Base-by-base conservation (phyloP, 2,329 filamentous ascomycete species). In the Aspergillus ochraceus region DNA sequence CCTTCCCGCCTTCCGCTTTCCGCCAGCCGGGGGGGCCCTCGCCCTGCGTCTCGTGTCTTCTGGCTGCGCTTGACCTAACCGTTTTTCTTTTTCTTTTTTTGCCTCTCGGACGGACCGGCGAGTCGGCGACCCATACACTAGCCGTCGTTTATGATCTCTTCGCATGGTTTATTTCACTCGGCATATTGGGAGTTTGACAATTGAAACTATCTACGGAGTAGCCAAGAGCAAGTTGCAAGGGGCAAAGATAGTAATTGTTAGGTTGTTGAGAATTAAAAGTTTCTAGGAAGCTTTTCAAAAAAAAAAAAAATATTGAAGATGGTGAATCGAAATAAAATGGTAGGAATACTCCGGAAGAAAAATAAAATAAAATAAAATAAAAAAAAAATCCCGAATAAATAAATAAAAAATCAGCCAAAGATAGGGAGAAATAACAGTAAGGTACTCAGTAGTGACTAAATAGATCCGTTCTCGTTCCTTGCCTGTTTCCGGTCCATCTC, bases 1-100 rank as follows among this genome's bases (percentile, higher is more conserved):
- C 62, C 59, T 65, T 67, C 62, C 65, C 65, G 62, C 62, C 59
- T 63, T 65, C 62, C 64, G 60, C 61, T 62, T 65, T 64, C 65
- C 65, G 59, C 58, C 59, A 62, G 59, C 62, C 64, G 59, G 26
- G 26, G 26, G 60, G 64, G 49, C 30, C 55, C 63, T 60, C 52
- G 52, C 61, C 62, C 60, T 66, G 62, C 60, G 54, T 63, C 60
- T 65, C 58, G 60, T 67, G 60, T 66, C 56, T 60, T 64, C 65
- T 67, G 30, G 61, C 60, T 60, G 58, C 59, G 58, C 58, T 66
- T 64, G 60, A 62, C 60, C 63, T 65, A 64, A 63, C 60, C 59
- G 60, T 64, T 65, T 64, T 61, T 42, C 19, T 50, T 52, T 30
- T 47, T 39, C 49, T 55, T 58, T 55, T 59, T 62, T 66, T 65